These are phyloP conservation scores for Neurospora sp. DNA, from an alignment of 495 filamentous ascomycete genomes.

Conservation along the genomic window DNA sequence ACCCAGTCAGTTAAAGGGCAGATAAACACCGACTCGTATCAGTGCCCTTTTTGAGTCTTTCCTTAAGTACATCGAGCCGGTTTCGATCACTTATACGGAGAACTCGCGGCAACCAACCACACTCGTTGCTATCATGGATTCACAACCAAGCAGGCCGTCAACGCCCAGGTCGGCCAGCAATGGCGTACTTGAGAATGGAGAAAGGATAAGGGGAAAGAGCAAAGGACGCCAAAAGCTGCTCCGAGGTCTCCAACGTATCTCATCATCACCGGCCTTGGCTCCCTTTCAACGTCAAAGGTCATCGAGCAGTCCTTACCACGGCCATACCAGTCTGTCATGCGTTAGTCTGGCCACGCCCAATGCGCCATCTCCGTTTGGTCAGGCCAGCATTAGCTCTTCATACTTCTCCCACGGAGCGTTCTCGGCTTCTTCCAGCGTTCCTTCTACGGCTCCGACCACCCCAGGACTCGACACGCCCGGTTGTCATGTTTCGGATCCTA, in stretches of 20 bases:
- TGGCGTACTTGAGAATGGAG: not conserved
- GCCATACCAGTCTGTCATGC: conserved; percentile 58
- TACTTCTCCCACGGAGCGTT: conserved; percentile 47
- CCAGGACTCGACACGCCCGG: conserved; percentile 31
- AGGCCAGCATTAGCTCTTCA: conserved; percentile 41
- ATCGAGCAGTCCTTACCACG: conserved; percentile 53
- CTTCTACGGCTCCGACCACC: conserved; percentile 47
- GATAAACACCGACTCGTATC: not conserved
- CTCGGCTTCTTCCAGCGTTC: conserved; percentile 52
- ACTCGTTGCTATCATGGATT: not conserved
- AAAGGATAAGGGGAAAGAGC: conserved; percentile 49
- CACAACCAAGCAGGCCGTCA: not conserved
- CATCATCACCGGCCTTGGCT: conserved; percentile 70
- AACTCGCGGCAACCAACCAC: not conserved
- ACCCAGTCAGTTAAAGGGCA: not conserved
- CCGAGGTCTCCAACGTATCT: conserved; percentile 75
- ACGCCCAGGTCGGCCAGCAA: conserved; percentile 3
- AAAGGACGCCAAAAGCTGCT: conserved; percentile 68
- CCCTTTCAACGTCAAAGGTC: conserved; percentile 54
- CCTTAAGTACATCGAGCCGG: not conserved
- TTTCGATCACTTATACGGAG: not conserved
- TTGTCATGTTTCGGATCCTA: conserved; percentile 25
- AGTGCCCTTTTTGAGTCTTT: not conserved
- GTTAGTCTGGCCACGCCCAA: conserved; percentile 57
- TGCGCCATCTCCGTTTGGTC: conserved; percentile 42